These are phyloP conservation scores for Selaginella tamariscina DNA, from an alignment of 75 land plant species.

Conservation along the genomic window DNA sequence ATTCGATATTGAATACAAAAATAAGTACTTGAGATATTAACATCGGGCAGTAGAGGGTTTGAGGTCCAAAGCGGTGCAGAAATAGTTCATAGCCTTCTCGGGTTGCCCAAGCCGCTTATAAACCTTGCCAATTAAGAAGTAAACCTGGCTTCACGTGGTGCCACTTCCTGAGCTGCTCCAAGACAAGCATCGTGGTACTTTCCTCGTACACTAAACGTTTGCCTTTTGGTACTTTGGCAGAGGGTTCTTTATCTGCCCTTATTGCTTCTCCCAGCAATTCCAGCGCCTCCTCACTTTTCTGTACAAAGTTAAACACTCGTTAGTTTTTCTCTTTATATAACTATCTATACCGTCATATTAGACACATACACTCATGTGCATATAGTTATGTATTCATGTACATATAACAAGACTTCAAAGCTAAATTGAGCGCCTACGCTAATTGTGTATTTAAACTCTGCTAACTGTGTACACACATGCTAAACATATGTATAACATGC, in stretches of 20 bases:
- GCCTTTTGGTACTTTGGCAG: slow-evolving; percentile 94
- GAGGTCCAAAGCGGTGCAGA: slow-evolving; percentile 81
- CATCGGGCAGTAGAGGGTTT: slow-evolving; percentile 93
- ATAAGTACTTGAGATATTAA: slow-evolving; percentile 83
- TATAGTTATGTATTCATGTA: no score
- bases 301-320: neutral
- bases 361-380: no score
- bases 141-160: slow-evolving; percentile 96
- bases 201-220: slow-evolving; percentile 62
- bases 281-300: slow-evolving; percentile 78
- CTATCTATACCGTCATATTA: no score
- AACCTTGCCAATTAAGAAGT: slow-evolving; percentile 82
- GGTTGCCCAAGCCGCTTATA: slow-evolving; percentile 66
- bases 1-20: no score
- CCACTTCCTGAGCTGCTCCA: slow-evolving; percentile 70
- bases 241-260: slow-evolving; percentile 88
- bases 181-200: slow-evolving; percentile 65
- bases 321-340: no score
- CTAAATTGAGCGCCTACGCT: no score
- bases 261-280: slow-evolving; percentile 73
- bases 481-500: no score
- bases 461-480: no score
- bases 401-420: no score
- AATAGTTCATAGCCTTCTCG: slow-evolving; percentile 87
- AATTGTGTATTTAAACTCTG: no score